Conservation (phyloP, 2,329 filamentous ascomycete genomes). For the Sporothrix sp. region DNA sequence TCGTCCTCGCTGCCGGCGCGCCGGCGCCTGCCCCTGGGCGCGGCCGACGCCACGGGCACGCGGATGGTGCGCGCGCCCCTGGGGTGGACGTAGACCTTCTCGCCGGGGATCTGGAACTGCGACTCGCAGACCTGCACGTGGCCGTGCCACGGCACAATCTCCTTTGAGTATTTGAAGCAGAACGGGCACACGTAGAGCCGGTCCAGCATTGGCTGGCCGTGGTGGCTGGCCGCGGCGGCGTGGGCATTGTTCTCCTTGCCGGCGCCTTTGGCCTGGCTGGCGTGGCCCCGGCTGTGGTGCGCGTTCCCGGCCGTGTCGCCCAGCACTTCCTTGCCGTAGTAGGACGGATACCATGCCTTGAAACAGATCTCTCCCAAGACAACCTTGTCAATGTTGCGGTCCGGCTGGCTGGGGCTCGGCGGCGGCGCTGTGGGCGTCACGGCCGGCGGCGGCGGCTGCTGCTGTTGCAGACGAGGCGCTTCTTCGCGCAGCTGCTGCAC, state of each 20-base stretch:
- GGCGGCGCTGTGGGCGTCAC: constrained; percentile 18
- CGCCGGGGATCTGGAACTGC: constrained; percentile 48
- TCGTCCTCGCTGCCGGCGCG: constrained; percentile 19
- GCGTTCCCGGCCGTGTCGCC: constrained; percentile 35
- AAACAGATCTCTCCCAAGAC: constrained; percentile 77
- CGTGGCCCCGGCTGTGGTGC: constrained; percentile 9
- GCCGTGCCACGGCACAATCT: constrained; percentile 47
- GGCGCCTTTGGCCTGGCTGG: constrained; percentile 5
- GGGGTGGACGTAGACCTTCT: constrained; percentile 61
- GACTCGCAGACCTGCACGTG: constrained; percentile 50
- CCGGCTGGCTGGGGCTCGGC: constrained; percentile 32
- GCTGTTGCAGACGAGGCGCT: background rate
- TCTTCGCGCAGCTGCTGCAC: constrained; percentile 1
- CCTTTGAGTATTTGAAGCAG: constrained; percentile 86
- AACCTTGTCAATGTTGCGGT: constrained; percentile 78
- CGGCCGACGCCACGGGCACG: constrained; percentile 25
- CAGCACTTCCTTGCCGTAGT: constrained; percentile 66
- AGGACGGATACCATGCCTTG: constrained; percentile 86
- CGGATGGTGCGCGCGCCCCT: constrained; percentile 33
- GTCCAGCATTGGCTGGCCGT: constrained; percentile 41
- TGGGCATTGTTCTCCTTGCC: constrained; percentile 21
- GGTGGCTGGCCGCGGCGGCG: background rate
- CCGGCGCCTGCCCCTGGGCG: constrained; percentile 29
- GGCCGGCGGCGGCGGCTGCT: background rate
- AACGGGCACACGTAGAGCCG: constrained; percentile 77